Base-by-base conservation (phyloP, 805 yeast species). In the Cyberlindnera subsufficiens region DNA sequence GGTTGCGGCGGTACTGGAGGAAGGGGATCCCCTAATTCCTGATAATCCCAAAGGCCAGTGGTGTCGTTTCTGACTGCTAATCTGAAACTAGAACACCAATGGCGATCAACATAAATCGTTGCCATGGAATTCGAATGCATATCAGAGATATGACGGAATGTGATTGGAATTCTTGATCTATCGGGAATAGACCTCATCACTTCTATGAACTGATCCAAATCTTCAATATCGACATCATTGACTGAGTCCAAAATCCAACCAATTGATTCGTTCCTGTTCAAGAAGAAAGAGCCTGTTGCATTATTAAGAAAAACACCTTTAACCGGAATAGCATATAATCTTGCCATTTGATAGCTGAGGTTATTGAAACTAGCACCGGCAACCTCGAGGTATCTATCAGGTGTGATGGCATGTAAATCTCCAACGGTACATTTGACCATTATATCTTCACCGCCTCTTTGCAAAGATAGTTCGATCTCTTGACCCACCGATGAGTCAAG, bases 351-450 rank as follows among this genome's bases (percentile, higher is more conserved):
- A 60, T 90, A 90, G 39, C 95, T 83, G 51, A 90, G 65, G 41
- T 86, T 82, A 58, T 89, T 88, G 65, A 89, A 87, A 0, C 87
- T 76, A 1, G 95, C 95, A 42, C 96, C 96, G 38, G 85, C 82
- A 7, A 86, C 91, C 42, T 82, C 83, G 5, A 90, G 80, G 59
- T 78, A 88, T 50, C 89, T 71, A 55, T 75, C 77, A 27, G 97
- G 97, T 0, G 96, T 84, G 30, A 89, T 86, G 6, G 72, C 68
- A 59, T 89, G 96, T 45, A 90, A 68, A 55, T 90, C 85, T 32
- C 83, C 88, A 35, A 90, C 83, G 16, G 55, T 61, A 42, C 86
- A 75, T 5, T 48, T 59, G 27, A 78, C 72, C 5, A 54, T 61
- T 11, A 79, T 60, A 41, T 76, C 75, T 45, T 72, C 64, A 6